Percentiles rank a stretch among this genome's conserved stretches.
These are phyloP conservation scores for Cyberlindnera nakhonratchasimensis DNA, from an alignment of 805 yeast species.

Conservation along the genomic window DNA sequence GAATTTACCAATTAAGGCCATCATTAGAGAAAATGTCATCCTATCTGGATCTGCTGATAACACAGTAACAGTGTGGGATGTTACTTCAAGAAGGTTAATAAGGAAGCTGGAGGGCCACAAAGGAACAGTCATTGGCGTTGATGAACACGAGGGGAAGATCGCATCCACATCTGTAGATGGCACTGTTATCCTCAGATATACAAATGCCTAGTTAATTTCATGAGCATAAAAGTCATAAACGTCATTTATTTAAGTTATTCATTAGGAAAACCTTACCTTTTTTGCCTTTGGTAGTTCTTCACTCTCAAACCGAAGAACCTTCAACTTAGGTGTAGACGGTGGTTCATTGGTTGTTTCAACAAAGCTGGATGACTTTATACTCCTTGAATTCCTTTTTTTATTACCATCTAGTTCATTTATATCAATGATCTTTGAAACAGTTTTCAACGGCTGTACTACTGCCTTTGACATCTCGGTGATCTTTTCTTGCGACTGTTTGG, in stretches of 20 bases:
- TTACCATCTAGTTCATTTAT: constrained; percentile 6
- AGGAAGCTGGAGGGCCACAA: constrained; percentile 56
- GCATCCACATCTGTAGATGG: constrained; percentile 56
- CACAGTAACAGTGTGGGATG: constrained; percentile 58
- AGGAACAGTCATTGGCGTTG: constrained; percentile 61
- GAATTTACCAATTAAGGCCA: constrained; percentile 46
- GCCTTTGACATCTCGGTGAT: constrained; percentile 7
- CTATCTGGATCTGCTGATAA: constrained; percentile 64
- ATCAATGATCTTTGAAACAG: constrained; percentile 3
- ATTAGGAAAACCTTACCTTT: constrained; percentile 13
- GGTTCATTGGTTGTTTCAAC: background rate
- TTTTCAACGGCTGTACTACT: constrained; percentile 2
- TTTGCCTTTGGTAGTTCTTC: constrained; percentile 2
- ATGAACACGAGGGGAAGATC: constrained; percentile 42
- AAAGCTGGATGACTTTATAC: background rate
- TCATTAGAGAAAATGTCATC: constrained; percentile 39
- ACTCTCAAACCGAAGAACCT: constrained; percentile 7
- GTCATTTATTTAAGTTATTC: no score
- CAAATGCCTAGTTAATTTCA: constrained; percentile 8
- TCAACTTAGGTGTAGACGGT: constrained; percentile 9
- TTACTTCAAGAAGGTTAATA: constrained; percentile 43
- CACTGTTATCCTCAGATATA: constrained; percentile 44
- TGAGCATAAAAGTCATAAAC: no score
- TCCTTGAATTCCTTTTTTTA: background rate
- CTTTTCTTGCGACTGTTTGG: constrained; percentile 20